Evolutionary conservation across 2,329 filamentous ascomycete genomes (phyloP).

Genomic region (Neonectria ditissima): DNA sequence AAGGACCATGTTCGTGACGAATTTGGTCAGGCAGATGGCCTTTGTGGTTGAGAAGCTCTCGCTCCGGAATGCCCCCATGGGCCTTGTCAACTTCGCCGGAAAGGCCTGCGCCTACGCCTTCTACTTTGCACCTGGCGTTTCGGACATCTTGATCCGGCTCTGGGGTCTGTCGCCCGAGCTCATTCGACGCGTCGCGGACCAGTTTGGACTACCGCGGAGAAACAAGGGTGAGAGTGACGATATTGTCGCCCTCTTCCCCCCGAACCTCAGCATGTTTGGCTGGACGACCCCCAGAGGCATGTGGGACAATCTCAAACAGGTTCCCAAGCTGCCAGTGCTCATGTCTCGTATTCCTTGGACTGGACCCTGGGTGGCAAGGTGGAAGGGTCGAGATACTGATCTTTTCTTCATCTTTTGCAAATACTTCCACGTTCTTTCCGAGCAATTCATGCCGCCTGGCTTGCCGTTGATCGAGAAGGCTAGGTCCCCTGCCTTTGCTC

Average conservation of each 20-base stretch:
- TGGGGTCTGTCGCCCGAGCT: constrained; percentile 79
- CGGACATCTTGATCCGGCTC: constrained; percentile 83
- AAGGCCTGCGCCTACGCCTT: constrained; percentile 94
- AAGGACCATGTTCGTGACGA: constrained; percentile 85
- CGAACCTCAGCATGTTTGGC: constrained; percentile 67
- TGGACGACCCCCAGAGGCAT: constrained; percentile 65
- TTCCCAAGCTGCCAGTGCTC: constrained; percentile 73
- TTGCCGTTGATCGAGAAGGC: constrained; percentile 67
- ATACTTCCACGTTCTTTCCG: constrained; percentile 82
- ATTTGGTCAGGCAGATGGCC: constrained; percentile 83
- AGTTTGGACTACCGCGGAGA: constrained; percentile 72
- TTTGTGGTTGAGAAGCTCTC: constrained; percentile 93
- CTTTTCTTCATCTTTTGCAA: constrained; percentile 93
- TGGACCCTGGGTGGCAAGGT: constrained; percentile 85
- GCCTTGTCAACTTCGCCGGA: constrained; percentile 85
- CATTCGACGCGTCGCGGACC: constrained; percentile 77
- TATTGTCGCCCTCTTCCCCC: constrained; percentile 77
- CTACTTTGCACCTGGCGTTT: constrained; percentile 89
- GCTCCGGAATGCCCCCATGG: constrained; percentile 73
- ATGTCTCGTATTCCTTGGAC: constrained; percentile 84
- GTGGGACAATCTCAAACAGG: constrained; percentile 71
- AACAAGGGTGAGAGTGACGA: constrained; percentile 70
- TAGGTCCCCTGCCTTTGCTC: constrained; percentile 79
- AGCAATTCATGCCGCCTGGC: constrained; percentile 74
- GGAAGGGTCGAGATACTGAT: constrained; percentile 89